These are phyloP conservation scores for Solanum ossicruentum DNA, from an alignment of 257 asterid species.

Conservation along the genomic window DNA sequence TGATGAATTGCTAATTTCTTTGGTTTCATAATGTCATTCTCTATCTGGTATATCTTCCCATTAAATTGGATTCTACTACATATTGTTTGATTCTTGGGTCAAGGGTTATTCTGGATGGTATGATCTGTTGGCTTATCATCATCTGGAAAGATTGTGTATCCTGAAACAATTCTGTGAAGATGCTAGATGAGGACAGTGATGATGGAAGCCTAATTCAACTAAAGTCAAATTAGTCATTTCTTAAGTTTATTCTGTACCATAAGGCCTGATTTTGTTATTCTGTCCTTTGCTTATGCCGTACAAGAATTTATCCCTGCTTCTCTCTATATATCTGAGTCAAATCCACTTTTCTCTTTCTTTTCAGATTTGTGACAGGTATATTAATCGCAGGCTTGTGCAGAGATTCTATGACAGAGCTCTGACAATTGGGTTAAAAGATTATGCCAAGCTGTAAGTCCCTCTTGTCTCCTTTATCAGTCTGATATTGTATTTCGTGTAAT, in stretches of 20 bases:
- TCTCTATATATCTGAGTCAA: not conserved
- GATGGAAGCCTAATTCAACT: not conserved
- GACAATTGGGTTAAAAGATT: slow-evolving; percentile 63
- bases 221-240: not conserved
- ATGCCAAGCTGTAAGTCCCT: slow-evolving; percentile 53
- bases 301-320: not conserved
- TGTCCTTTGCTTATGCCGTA: not conserved
- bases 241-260: not conserved
- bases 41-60: not conserved
- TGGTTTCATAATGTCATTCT: not conserved
- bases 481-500: not conserved
- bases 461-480: not conserved
- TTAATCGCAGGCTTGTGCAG: slow-evolving; percentile 63
- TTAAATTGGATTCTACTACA: not conserved
- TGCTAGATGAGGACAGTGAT: not conserved
- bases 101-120: not conserved
- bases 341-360: not conserved
- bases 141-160: not conserved
- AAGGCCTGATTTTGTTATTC: not conserved
- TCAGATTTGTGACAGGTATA: slow-evolving; percentile 84
- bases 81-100: not conserved
- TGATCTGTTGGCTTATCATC: not conserved
- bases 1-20: not conserved
- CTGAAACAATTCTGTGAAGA: not conserved
- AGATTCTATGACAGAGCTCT: slow-evolving; percentile 60